Evolutionary conservation across 1,284 basidiomycete genomes (phyloP).

Genomic region (Lignosus rhinocerotis): DNA sequence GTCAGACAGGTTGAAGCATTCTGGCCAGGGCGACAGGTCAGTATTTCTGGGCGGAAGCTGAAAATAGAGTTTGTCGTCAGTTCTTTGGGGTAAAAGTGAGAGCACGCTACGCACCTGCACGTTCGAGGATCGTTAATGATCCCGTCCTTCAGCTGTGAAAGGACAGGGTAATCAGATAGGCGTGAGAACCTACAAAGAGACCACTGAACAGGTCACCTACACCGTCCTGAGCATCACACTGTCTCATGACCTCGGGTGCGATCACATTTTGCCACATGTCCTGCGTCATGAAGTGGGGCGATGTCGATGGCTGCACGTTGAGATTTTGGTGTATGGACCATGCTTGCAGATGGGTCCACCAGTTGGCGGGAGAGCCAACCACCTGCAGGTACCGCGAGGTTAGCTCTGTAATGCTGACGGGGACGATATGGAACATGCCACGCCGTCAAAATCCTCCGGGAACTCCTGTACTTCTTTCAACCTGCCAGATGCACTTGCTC

Average conservation of each 20-base stretch:
- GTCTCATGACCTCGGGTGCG: slow-evolving; percentile 29
- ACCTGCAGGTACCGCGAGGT: slow-evolving; percentile 18
- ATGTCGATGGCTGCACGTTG: slow-evolving; percentile 23
- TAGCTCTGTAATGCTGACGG: neutral
- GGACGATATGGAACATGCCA: slow-evolving; percentile 17
- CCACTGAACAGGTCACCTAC: slow-evolving; percentile 16
- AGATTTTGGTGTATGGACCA: slow-evolving; percentile 29
- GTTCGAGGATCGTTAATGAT: slow-evolving; percentile 36
- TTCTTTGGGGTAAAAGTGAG: too few species aligned
- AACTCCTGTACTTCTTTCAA: slow-evolving; percentile 31
- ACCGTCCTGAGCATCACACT: slow-evolving; percentile 36
- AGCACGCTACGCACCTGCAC: slow-evolving; percentile 26
- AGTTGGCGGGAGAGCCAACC: slow-evolving; percentile 30
- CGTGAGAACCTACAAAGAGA: neutral
- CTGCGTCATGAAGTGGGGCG: slow-evolving; percentile 25
- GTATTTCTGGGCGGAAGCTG: slow-evolving; percentile 32
- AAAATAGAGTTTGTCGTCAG: neutral
- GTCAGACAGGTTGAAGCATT: slow-evolving; percentile 35
- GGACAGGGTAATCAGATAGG: neutral
- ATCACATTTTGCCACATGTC: slow-evolving; percentile 28
- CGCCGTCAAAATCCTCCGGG: slow-evolving; percentile 33
- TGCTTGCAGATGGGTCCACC: slow-evolving; percentile 28
- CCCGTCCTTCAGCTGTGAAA: slow-evolving; percentile 29
- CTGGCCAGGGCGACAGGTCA: slow-evolving; percentile 30
- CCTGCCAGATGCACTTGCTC: slow-evolving; percentile 7